Conservation (phyloP, 768 basidiomycete species). For the Epithele typhae region DNA sequence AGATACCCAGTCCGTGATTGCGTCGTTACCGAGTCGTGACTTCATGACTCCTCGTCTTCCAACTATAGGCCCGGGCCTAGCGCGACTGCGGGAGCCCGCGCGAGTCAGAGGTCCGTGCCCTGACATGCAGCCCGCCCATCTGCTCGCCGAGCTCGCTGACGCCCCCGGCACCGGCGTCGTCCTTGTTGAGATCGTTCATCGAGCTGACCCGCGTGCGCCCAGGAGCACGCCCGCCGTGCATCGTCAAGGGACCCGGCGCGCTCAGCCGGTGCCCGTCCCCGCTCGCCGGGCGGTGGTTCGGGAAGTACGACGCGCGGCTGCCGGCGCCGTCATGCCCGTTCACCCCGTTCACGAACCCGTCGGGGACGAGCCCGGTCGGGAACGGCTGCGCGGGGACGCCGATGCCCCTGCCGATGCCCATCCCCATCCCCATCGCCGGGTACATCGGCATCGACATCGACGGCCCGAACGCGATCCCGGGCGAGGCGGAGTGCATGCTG, state of each 20-base stretch:
- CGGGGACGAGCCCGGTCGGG: constrained; percentile 1
- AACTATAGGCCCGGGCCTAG: not conserved
- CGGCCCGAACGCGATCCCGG: constrained; percentile 15
- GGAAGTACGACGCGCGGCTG: constrained; percentile 11
- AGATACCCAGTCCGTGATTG: not conserved
- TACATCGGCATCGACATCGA: constrained; percentile 9
- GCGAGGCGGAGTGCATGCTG: constrained; percentile 14
- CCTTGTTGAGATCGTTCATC: constrained; percentile 10
- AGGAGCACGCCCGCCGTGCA: constrained; percentile 5
- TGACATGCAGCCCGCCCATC: constrained; percentile 6
- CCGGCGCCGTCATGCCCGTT: not conserved
- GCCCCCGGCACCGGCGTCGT: not conserved
- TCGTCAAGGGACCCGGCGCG: not conserved
- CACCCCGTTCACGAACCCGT: not conserved
- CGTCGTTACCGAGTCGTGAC: too few relatives aligned
- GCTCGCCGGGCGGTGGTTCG: constrained; percentile 7
- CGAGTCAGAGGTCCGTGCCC: not conserved
- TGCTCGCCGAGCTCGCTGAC: constrained; percentile 15
- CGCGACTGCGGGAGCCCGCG: constrained; percentile 4
- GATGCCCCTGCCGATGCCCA: too few relatives aligned
- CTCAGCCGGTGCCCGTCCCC: constrained; percentile 2
- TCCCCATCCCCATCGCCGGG: constrained; percentile 10
- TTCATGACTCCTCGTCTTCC: not conserved
- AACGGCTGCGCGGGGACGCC: constrained; percentile 13
- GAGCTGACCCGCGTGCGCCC: constrained; percentile 12